Conservation (phyloP, 176 grass and related monocot species). For the Hyparrhenia diplandra region DNA sequence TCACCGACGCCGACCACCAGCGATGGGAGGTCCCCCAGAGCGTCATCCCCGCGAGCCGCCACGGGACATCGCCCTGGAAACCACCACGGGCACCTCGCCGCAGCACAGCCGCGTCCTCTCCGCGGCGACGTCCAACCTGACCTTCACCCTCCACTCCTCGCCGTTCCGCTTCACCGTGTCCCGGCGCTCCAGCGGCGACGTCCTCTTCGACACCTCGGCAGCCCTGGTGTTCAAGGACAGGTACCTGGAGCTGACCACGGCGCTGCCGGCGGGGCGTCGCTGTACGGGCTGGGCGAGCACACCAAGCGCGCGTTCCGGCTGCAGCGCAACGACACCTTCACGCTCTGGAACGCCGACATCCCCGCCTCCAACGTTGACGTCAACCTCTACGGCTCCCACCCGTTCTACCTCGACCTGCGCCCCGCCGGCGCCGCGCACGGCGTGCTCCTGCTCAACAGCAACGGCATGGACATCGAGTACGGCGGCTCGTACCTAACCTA, state of each 20-base stretch:
- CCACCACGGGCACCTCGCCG: background rate
- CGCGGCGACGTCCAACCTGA: slow-evolving; percentile 45
- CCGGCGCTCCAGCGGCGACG: slow-evolving; percentile 52
- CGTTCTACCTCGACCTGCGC: slow-evolving; percentile 87
- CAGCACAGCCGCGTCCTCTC: slow-evolving; percentile 37
- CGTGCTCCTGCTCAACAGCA: slow-evolving; percentile 89
- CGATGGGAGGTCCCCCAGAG: slow-evolving; percentile 82
- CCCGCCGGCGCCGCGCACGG: slow-evolving; percentile 41
- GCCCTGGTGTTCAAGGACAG: slow-evolving; percentile 57
- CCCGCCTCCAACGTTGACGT: background rate
- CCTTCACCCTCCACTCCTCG: slow-evolving; percentile 40
- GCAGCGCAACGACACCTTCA: slow-evolving; percentile 54
- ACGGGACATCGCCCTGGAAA: background rate
- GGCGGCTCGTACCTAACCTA: slow-evolving; percentile 63
- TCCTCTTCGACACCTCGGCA: slow-evolving; percentile 48
- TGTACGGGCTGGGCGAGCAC: slow-evolving; percentile 88
- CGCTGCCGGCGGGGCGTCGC: slow-evolving; percentile 46
- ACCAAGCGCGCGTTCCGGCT: slow-evolving; percentile 71
- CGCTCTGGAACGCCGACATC: slow-evolving; percentile 82
- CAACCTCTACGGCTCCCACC: slow-evolving; percentile 86
- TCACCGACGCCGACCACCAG: slow-evolving; percentile 56
- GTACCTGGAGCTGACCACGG: slow-evolving; percentile 70
- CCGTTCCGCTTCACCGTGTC: slow-evolving; percentile 58
- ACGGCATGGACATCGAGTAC: slow-evolving; percentile 86
- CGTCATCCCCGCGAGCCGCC: slow-evolving; percentile 48